Conservation (phyloP, 345 rosid genomes). For the Gossypium herbaceum region DNA sequence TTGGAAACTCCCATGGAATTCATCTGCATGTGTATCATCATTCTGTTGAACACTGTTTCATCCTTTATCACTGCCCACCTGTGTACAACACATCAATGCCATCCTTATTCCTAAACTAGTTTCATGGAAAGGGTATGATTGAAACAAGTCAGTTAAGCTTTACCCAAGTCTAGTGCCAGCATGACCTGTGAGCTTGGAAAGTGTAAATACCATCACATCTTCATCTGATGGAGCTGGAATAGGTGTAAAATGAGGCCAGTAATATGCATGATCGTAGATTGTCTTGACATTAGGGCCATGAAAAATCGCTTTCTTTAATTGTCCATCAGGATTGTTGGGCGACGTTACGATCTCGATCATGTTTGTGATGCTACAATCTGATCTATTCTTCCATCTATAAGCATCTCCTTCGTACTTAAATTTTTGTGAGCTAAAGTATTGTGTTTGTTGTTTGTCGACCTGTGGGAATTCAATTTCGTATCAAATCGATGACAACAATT, state of each 20-base stretch:
- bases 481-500: not conserved
- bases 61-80: slow-evolving; percentile 57
- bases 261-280: not conserved
- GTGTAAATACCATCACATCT: not conserved
- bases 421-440: slow-evolving; percentile 33
- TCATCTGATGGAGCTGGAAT: not conserved
- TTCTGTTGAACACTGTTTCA: slow-evolving; percentile 45
- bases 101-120: slow-evolving; percentile 21
- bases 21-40: not conserved
- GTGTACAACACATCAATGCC: slow-evolving; percentile 3
- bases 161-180: not conserved
- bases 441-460: slow-evolving; percentile 44
- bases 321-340: not conserved
- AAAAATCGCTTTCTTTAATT: not conserved
- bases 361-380: slow-evolving; percentile 15
- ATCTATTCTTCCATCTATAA: slow-evolving; percentile 26
- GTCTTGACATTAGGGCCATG: not conserved
- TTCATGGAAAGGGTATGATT: not conserved
- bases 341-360: not conserved
- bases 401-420: slow-evolving; percentile 52
- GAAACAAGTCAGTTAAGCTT: too few species aligned
- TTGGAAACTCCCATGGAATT: slow-evolving; percentile 53
- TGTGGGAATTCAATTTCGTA: slow-evolving; percentile 2
- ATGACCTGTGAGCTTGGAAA: not conserved
- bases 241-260: not conserved